Base-by-base conservation (phyloP, 306 rosid species). In the Acacia acuminata region DNA sequence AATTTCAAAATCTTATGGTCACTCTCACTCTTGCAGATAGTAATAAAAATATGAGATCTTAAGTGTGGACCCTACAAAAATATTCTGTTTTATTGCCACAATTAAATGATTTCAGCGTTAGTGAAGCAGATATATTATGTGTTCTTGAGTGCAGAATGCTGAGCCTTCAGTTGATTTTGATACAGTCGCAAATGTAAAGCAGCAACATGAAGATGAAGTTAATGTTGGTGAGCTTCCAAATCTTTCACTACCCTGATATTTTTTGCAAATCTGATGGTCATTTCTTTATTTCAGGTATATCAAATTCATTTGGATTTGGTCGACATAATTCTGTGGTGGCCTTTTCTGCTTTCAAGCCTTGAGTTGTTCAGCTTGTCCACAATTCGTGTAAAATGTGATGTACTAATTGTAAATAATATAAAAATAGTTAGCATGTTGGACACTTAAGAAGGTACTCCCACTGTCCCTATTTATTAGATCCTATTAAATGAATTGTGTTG, bases 281-380 rank as follows among this genome's bases (percentile, higher is more conserved):
- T 43, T 75, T n/a, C 20, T 4, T 53, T 13, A 34, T 83, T 83
- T 79, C 94, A 96, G 98, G 91, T 53, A 94, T 96, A 77, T 94
- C 99, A 50, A 96, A 92, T 87, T 96, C 99, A 43, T 96, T 96
- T 24, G 99, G 98, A 84, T 94, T 96, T 51, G 98, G 99, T 43
- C 98, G 99, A 81, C 99, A 96, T 84, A 96, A 96, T 85, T 96
- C 99, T 16, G 99, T 94, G 1, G 99, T 92, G 58, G 95, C 92
- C 61, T 96, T 96, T 79, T 91, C 99, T 51, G 95, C 95, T 1
- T 94, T 94, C 92, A 91, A 82, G 88, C 97, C 97, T 55, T 96
- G 97, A 96, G 45, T 74, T 75, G 42, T 66, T 76, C 65, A 79
- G 87, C 84, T 69, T 77, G 81, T 71, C 22, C 70, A 71, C 79